Evolutionary conservation across 768 basidiomycete species (phyloP).

Genomic region (Hypsizygus marmoreus): DNA sequence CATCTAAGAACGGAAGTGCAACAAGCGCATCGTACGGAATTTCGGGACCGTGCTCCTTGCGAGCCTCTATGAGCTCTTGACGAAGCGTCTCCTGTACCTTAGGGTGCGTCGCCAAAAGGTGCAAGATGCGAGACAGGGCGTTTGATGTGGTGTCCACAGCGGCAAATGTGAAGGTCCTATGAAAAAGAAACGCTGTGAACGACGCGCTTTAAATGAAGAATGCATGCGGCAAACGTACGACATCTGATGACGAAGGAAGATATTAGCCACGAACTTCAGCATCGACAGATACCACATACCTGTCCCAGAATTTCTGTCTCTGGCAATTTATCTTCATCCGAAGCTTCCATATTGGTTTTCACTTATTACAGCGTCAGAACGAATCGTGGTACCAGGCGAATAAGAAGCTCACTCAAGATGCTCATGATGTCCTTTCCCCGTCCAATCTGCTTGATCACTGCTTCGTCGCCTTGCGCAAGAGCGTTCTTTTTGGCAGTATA

Average conservation of each 20-base stretch:
- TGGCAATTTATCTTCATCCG: constrained; percentile 16
- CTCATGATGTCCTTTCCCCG: constrained; percentile 19
- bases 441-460: constrained; percentile 6
- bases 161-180: constrained; percentile 30
- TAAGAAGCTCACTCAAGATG: constrained; percentile 14
- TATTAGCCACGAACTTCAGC: background rate
- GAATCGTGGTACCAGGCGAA: background rate
- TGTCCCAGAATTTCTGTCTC: constrained; percentile 31
- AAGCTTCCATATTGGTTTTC: constrained; percentile 15
- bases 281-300: constrained; percentile 5
- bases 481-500: constrained; percentile 16
- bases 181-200: background rate
- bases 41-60: constrained; percentile 9
- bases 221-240: constrained; percentile 17
- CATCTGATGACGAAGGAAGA: constrained; percentile 13
- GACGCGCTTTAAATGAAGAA: background rate
- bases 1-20: constrained; percentile 32
- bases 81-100: constrained; percentile 20
- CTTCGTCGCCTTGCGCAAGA: constrained; percentile 17
- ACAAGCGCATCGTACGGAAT: constrained; percentile 28
- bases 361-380: background rate
- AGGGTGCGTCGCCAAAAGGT: constrained; percentile 22
- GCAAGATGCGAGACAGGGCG: constrained; percentile 28
- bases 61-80: constrained; percentile 22
- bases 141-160: constrained; percentile 36